These are phyloP conservation scores for Chrysanthemum lavandulifolium DNA, from an alignment of 129 eudicot species.

Conservation along the genomic window DNA sequence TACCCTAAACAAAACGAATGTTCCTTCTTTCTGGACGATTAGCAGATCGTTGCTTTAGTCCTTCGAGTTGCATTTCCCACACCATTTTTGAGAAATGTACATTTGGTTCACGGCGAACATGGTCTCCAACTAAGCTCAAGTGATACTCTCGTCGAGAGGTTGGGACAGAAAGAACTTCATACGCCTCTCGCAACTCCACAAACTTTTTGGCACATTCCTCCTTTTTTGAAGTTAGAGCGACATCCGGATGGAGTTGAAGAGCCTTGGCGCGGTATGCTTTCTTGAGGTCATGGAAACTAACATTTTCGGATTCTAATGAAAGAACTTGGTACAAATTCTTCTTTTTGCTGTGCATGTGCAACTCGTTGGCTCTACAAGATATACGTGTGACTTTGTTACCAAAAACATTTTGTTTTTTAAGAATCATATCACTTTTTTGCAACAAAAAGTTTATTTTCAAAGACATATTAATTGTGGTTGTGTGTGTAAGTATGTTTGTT, in stretches of 20 bases:
- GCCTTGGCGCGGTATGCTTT: slow-evolving; percentile 59
- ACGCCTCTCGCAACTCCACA: slow-evolving; percentile 50
- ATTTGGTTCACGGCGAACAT: slow-evolving; percentile 1
- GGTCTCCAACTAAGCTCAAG: slow-evolving; percentile 32
- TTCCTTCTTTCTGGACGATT: slow-evolving; percentile 28
- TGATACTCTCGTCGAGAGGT: slow-evolving; percentile 40
- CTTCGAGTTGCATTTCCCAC: slow-evolving; percentile 60
- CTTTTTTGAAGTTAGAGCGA: slow-evolving; percentile 28
- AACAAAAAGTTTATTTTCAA: slow-evolving; percentile 20
- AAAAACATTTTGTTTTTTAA: slow-evolving; percentile 14
- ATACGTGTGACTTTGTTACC: slow-evolving; percentile 11
- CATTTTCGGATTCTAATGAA: slow-evolving; percentile 32
- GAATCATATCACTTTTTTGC: slow-evolving; percentile 17
- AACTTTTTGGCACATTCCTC: slow-evolving; percentile 47
- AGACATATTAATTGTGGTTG: slow-evolving; percentile 1
- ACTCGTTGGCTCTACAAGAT: slow-evolving; percentile 26
- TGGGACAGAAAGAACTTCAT: slow-evolving; percentile 69
- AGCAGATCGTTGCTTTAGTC: slow-evolving; percentile 32
- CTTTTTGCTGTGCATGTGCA: slow-evolving; percentile 20
- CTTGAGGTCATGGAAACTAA: slow-evolving; percentile 49
- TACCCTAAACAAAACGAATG: too few species aligned
- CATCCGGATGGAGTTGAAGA: slow-evolving; percentile 53
- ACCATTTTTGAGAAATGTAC: slow-evolving; percentile 21
- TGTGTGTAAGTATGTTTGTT: background rate
- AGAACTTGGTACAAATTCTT: slow-evolving; percentile 33